A percentile compares a stretch with the other conserved stretches of the same genome.
phyloP scores from a whole-genome alignment of 192 early-diverging fungal species.

The Linderina pennispora region DNA sequence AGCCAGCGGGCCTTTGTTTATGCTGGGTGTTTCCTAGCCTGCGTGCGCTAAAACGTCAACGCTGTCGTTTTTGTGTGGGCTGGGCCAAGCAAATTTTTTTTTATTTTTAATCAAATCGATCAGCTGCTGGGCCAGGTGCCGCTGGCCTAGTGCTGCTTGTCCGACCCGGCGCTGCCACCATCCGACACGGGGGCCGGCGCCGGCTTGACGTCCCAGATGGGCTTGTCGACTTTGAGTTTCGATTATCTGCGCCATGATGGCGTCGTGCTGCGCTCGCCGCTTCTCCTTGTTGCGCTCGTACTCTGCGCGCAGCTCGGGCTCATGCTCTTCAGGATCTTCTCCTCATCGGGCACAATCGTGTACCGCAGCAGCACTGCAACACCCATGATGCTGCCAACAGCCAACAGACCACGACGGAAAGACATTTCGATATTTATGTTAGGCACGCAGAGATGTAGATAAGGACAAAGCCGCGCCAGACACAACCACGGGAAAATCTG shows the following conservation, averaged over 20 bases:
- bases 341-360: slow-evolving; percentile 41
- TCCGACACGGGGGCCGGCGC: too few species aligned
- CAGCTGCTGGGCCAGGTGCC: too few species aligned
- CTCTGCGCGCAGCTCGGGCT: slow-evolving; percentile 36
- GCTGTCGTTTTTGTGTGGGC: too few species aligned
- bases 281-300: slow-evolving; percentile 35
- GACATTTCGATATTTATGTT: neutral
- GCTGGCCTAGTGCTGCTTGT: neutral
- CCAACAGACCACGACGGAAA: slow-evolving; percentile 11
- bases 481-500: too few species aligned
- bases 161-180: neutral
- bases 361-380: slow-evolving; percentile 30
- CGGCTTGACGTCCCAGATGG: slow-evolving; percentile 42
- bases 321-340: slow-evolving; percentile 25
- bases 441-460: neutral
- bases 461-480: too few species aligned
- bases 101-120: too few species aligned
- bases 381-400: slow-evolving; percentile 33
- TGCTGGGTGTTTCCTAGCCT: too few species aligned
- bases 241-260: slow-evolving; percentile 40
- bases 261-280: slow-evolving; percentile 34
- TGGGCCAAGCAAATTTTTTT: too few species aligned
- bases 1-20: too few species aligned
- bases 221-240: slow-evolving; percentile 41
- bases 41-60: too few species aligned